Percentiles rank a stretch among this genome's conserved stretches.
phyloP scores from a whole-genome alignment of 169 alveolate genomes.

The Eimeria sp. region DNA sequence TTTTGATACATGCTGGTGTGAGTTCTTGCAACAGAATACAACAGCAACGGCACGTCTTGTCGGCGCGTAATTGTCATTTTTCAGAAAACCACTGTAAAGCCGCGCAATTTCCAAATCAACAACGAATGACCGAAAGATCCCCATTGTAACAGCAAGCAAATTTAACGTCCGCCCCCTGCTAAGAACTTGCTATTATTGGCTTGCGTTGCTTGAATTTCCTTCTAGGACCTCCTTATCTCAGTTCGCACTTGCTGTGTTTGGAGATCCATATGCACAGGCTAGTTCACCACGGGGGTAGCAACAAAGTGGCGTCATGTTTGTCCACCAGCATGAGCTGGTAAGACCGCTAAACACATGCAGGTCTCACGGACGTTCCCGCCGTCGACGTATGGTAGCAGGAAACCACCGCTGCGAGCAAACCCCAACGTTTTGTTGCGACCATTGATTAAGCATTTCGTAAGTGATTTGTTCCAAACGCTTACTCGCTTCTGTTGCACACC shows the following conservation, averaged over 20 bases:
- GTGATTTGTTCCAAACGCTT: background rate
- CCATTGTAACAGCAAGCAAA: background rate
- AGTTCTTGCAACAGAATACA: background rate
- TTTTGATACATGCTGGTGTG: background rate
- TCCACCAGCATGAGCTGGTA: background rate
- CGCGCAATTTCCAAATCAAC: background rate
- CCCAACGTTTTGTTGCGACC: background rate
- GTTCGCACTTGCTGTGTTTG: background rate
- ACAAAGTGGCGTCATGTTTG: background rate
- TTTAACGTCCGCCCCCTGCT: background rate
- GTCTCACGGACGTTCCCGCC: background rate
- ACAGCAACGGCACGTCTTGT: background rate
- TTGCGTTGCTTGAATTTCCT: background rate
- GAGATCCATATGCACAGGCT: background rate
- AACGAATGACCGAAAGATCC: background rate
- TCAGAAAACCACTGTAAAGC: background rate
- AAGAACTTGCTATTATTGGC: background rate
- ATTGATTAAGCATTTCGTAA: background rate
- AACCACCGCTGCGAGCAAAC: background rate
- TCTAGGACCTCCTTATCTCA: background rate
- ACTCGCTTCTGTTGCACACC: background rate
- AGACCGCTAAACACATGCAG: background rate
- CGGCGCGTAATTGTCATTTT: background rate
- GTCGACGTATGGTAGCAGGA: background rate
- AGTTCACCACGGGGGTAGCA: background rate